A percentile compares a stretch with the other conserved stretches of the same genome.
Evolutionary conservation across 2,329 filamentous ascomycete genomes (phyloP).

Genomic region (Colletotrichum aenigma): DNA sequence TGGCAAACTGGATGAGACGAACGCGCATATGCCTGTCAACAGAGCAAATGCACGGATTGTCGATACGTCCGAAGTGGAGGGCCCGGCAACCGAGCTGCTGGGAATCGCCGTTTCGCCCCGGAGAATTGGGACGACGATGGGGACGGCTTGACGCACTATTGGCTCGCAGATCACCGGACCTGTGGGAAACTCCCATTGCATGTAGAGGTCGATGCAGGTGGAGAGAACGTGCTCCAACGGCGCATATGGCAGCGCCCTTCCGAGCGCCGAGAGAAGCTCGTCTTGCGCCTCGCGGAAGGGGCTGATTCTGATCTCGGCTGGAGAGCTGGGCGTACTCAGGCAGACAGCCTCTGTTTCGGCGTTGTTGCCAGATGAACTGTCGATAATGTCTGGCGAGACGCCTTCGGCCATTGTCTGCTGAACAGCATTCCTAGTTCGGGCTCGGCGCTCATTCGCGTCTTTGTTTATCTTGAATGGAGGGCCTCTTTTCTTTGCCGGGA

Average conservation of each 20-base stretch:
- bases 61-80: background rate
- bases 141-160: background rate
- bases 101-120: background rate
- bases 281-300: background rate
- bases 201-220: conserved; percentile 1
- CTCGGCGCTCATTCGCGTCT: background rate
- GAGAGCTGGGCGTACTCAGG: rapidly evolving
- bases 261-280: background rate
- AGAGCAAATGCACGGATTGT: conserved; percentile 36
- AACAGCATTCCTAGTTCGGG: background rate
- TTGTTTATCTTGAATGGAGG: background rate
- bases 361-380: background rate
- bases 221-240: background rate
- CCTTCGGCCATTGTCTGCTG: background rate
- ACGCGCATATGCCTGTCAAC: conserved; percentile 47
- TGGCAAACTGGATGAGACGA: conserved; percentile 45
- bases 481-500: background rate
- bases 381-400: background rate
- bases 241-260: background rate
- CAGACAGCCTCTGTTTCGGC: rapidly evolving
- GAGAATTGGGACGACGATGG: background rate
- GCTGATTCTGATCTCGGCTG: background rate
- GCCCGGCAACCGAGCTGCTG: background rate
- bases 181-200: conserved; percentile 2
- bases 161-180: conserved; percentile 3